These are phyloP conservation scores for Solanum bulbocastanum DNA, from an alignment of 257 asterid genomes.

Conservation along the genomic window DNA sequence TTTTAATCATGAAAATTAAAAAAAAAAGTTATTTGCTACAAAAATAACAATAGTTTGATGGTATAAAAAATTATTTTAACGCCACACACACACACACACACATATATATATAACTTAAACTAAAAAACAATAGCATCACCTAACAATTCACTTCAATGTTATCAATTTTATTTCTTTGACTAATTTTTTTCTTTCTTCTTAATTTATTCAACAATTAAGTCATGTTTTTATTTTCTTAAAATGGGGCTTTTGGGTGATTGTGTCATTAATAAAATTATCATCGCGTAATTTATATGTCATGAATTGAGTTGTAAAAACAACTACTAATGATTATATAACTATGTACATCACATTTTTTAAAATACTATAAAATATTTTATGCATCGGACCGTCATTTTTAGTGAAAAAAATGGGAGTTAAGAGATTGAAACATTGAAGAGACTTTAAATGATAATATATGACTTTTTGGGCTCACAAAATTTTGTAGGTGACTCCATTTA, in stretches of 20 bases:
- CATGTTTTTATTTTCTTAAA: neutral
- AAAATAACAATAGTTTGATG: neutral
- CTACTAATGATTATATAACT: rapidly evolving
- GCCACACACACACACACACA: too few species aligned
- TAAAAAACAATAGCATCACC: neutral
- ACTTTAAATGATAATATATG: neutral
- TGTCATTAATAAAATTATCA: neutral
- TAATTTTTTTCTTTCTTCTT: neutral
- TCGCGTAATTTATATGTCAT: neutral
- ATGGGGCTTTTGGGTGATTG: neutral
- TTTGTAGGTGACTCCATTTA: neutral
- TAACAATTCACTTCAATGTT: neutral
- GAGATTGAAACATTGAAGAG: neutral
- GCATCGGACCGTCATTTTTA: neutral
- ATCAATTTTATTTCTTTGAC: neutral
- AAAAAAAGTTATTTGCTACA: neutral
- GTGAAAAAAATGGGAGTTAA: neutral
- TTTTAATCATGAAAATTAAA: neutral
- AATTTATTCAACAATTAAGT: neutral
- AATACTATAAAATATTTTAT: neutral
- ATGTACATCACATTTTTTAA: neutral
- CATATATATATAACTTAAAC: neutral
- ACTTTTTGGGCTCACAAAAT: neutral
- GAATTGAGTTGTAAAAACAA: neutral
- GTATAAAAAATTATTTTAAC: too few species aligned